Evolutionary conservation across 495 filamentous ascomycete genomes (phyloP), one percentile per base, ranked within the genome.

Genomic region (Hypoxylon cercidicola): DNA sequence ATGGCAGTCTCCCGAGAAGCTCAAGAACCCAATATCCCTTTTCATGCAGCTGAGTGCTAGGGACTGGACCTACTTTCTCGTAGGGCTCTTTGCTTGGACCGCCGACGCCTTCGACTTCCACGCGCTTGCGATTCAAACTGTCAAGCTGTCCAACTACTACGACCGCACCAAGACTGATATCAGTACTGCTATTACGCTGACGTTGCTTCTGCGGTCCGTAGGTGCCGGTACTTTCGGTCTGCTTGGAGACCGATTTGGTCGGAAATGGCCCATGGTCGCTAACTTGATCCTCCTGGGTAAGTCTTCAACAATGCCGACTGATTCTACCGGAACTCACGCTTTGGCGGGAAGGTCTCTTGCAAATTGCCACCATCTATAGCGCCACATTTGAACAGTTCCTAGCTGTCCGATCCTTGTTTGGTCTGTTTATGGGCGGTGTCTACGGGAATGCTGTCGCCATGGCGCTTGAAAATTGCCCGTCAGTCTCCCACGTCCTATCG

Each of bases 401-500:
- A 32, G 89, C 83, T 28, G 90, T 92, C 1, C 74, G 89, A 18
- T 81, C 82, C 44, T 72, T 93, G 10, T 93, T 92, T 71, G 90
- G 90, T n/a, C 76, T 93, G 52, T 89, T 90, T 50, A 93, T 93
- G 90, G 90, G 90, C 19, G 90, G 90, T 46, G 85, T 93, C 13
- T 93, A 92, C 75, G 90, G 90, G 43, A 88, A 91, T 69, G 88
- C 90, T n/a, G 88, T 89, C 50, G 89, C 89, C 23, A 93, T 91
- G 89, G 90, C 89, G 0, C 75, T 93, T 25, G 90, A 93, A 64
- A 88, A 91, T 69, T 89, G 87, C 79, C 88, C 89, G 78, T 80
- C 76, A 59, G 78, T 60, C 35, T 11, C 25, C 45, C 4, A 11
- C 0, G 11, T 3, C 20, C 18, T 25, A 9, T 21, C 18, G 21